These are phyloP conservation scores for Magnolia changhungtana DNA, from an alignment of 164 flowering plant genomes.

Conservation along the genomic window DNA sequence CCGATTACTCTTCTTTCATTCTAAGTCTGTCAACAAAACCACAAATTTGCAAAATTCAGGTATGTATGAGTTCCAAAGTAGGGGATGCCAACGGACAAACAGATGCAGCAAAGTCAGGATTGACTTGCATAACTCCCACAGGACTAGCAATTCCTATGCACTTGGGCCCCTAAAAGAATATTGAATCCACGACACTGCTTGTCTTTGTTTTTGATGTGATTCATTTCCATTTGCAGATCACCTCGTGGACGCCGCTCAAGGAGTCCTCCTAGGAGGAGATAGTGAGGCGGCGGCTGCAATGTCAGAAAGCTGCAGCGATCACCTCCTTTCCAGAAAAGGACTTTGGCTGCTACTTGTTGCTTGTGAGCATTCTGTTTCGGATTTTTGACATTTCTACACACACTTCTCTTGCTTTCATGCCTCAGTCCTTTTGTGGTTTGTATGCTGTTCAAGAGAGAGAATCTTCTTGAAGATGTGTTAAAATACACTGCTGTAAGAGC, in stretches of 20 bases:
- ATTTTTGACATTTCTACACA: neutral
- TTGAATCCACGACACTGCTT: no score
- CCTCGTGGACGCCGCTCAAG: neutral
- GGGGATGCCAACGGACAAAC: neutral
- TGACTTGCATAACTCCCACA: neutral
- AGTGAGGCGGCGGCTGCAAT: neutral
- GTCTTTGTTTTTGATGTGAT: neutral
- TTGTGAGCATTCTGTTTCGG: neutral
- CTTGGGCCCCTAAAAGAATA: neutral
- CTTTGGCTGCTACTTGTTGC: neutral
- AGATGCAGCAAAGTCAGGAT: neutral
- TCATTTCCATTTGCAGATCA: neutral
- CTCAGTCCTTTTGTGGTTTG: neutral
- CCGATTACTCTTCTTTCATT: no score
- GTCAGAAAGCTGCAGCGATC: neutral
- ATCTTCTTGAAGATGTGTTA: no score
- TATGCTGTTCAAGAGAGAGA: neutral
- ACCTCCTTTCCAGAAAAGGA: no score
- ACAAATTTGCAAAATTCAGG: no score
- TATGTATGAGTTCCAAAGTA: neutral
- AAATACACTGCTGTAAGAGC: no score
- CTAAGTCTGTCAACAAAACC: no score
- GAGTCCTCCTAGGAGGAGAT: neutral
- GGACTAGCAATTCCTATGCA: neutral
- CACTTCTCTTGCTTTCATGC: neutral